Evolutionary conservation across 768 basidiomycete species (phyloP).

Genomic region (Scleroderma citrinum): DNA sequence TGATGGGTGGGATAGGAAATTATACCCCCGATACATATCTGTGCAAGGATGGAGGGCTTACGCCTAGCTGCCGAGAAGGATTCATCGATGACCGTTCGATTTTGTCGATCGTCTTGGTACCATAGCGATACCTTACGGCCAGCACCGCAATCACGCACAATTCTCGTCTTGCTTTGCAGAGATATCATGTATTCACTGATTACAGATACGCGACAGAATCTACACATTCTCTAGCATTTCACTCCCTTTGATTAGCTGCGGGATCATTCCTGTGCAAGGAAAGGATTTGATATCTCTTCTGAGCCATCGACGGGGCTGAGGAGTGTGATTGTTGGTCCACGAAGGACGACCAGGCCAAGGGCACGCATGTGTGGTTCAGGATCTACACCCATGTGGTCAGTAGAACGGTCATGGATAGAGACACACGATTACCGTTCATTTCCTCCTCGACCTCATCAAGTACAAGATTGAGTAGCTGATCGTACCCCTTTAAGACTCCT

Average conservation of each 20-base stretch:
- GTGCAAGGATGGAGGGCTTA: not conserved
- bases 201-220: constrained; percentile 11
- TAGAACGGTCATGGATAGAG: constrained; percentile 7
- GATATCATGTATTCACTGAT: constrained; percentile 14
- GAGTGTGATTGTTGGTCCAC: constrained; percentile 92
- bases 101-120: constrained; percentile 1
- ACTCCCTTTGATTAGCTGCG: not conserved
- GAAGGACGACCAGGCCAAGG: constrained; percentile 83
- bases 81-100: not conserved
- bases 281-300: constrained; percentile 91
- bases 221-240: not conserved
- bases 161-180: constrained; percentile 6
- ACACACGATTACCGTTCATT: constrained; percentile 46
- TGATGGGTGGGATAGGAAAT: not conserved
- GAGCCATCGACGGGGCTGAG: constrained; percentile 93
- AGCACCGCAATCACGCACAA: constrained; percentile 8
- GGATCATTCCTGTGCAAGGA: constrained; percentile 58
- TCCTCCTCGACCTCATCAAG: constrained; percentile 93
- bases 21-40: not conserved
- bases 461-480: constrained; percentile 94
- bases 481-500: constrained; percentile 91
- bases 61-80: too few species aligned
- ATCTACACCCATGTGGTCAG: constrained; percentile 35
- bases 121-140: constrained; percentile 1
- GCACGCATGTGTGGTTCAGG: constrained; percentile 57